Evolutionary conservation across 345 rosid species (phyloP), one percentile per base, ranked within the genome.

Genomic region (Melastoma malabathricum): DNA sequence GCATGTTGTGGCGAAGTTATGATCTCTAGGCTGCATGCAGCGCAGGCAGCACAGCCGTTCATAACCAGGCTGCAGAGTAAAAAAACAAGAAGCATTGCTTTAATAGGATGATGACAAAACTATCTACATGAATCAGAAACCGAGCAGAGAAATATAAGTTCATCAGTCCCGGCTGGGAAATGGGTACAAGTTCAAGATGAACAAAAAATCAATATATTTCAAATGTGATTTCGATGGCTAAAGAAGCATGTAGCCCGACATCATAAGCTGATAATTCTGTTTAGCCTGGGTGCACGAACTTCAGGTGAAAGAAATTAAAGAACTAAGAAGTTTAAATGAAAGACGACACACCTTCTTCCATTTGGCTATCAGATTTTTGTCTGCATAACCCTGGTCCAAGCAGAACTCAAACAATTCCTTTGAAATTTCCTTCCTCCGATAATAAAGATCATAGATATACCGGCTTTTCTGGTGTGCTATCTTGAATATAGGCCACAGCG

Each of bases 41-140:
- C 79, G 72, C 55, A 86, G 64, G 77, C 97, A 83, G 64, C 95
- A 86, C 15, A 89, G 65, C 4, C 84, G 80, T 55, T 89, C 97
- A 49, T 86, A 86, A 10, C 88, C 90, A 6, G 83, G 75, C 94
- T 89, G 80, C 70, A 76, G 55, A 50, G 58, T 34, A 29, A 34
- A 58, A 44, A 18, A 29, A 61, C 7, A 44, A 4, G 27, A 12
- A 6, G 6, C 9, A 12, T 34, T n/a, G n/a, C 3, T 34, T 34
- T 34, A 34, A 9, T 5, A 34, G 41, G 2, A 9, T 8, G 41
- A 6, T 5, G 38, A 29, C 9, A 29, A 29, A 29, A 2, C 38
- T 10, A 29, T 29, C 38, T 29, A 29, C 38, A 3, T 12, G 6
- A 31, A 31, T 51, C 10, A 16, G 20, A 50, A 0, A 50, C 25